Evolutionary conservation across 441 rosid genomes (phyloP), one percentile per base, ranked within the genome.

Genomic region (Gossypium trilobum): DNA sequence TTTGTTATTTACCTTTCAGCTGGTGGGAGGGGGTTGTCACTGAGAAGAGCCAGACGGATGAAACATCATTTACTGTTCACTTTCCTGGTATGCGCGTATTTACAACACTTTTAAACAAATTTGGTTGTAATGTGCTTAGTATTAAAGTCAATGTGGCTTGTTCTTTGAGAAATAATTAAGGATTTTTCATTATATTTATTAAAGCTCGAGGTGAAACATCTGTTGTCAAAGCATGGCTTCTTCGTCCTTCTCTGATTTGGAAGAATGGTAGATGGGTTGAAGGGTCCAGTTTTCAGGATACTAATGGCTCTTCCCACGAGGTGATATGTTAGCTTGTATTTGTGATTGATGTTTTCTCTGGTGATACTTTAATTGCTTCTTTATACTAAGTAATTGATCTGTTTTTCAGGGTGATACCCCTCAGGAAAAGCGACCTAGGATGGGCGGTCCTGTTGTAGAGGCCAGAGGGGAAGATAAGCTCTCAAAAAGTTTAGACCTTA

Each of bases 1-100:
- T 65, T 71, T 2, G 27, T 68, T 69, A 17, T 80, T 80, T 69
- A 52, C 75, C 62, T 75, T 74, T 74, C 85, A 92, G 98, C 82
- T 95, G 96, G 98, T 79, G 89, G 90, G 99, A 95, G 83, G 99
- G 97, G 72, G 84, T 88, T 68, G 79, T 95, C 70, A 82, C 86
- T 55, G 97, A 89, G 77, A 91, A 87, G 86, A 85, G 77, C 89
- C 86, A 91, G 87, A 91, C 83, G 67, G 96, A 93, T 74, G 94
- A 87, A 74, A 81, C 87, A 52, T 75, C 84, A 33, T 73, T 84
- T 29, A 89, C 92, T 56, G 87, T 95, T 54, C 84, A 79, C 80
- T 91, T 95, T 78, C 97, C 95, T 75, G 97, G 99, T 87, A 76
- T 65, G 86, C 67, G 29, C 61, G 46, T 74, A 60, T 9, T 13